These are phyloP conservation scores for Castanopsis chinensis DNA, from an alignment of 306 rosid genomes.

Conservation along the genomic window DNA sequence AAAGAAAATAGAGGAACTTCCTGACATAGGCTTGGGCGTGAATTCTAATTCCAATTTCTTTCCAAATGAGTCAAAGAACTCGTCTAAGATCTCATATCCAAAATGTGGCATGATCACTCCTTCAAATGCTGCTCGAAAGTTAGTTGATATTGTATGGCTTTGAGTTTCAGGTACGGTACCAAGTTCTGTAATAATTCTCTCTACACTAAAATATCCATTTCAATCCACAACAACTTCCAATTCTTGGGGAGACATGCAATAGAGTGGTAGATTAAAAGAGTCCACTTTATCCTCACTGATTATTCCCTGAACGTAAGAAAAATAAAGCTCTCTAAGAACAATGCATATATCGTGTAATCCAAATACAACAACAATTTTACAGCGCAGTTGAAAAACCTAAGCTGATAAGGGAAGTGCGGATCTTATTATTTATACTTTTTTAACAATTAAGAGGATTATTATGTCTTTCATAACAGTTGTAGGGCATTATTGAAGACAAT, in stretches of 20 bases:
- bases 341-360: no score
- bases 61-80: constrained; percentile 7
- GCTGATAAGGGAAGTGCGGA: no score
- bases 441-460: no score
- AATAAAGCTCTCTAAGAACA: neutral
- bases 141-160: no score
- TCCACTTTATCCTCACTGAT: constrained; percentile 16
- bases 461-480: no score
- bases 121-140: constrained; percentile 5
- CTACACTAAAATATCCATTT: constrained; percentile 16
- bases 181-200: neutral
- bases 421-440: no score
- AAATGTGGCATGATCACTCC: constrained; percentile 15
- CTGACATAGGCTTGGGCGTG: accelerated
- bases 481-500: no score
- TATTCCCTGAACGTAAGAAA: neutral
- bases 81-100: constrained; percentile 14
- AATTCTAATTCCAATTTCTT: constrained; percentile 11
- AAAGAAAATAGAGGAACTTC: neutral
- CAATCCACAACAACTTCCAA: constrained; percentile 1
- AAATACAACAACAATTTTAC: no score
- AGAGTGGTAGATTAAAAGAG: constrained; percentile 25
- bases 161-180: no score
- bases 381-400: no score
- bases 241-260: constrained; percentile 15